These are phyloP conservation scores for Pestalotiopsis sp. DNA, from an alignment of 2,329 filamentous ascomycete species.

Conservation along the genomic window DNA sequence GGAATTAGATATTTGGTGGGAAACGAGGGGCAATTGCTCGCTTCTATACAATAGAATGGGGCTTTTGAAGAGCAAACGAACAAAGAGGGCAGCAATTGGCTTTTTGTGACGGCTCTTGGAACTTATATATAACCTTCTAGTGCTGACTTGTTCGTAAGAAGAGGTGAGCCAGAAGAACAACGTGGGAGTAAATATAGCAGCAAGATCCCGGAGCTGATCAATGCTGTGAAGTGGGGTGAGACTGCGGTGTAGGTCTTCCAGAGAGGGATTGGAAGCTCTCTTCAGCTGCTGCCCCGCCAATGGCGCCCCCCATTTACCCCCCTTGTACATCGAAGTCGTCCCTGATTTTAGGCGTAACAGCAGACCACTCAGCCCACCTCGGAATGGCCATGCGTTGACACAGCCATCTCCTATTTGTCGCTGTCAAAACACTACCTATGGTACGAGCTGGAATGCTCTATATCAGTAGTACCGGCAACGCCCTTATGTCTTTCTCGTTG, in stretches of 20 bases:
- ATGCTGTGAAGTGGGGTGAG: constrained; percentile 6
- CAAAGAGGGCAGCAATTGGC: not conserved
- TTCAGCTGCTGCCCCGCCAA: constrained; percentile 11
- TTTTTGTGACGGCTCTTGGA: not conserved
- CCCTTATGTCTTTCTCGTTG: not conserved
- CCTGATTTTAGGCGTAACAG: constrained; percentile 4
- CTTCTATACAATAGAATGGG: not conserved
- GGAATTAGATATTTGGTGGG: not conserved
- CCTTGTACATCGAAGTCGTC: not conserved
- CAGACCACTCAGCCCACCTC: constrained; percentile 7
- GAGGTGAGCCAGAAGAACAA: constrained; percentile 7
- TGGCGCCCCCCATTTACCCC: not conserved
- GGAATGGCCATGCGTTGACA: not conserved
- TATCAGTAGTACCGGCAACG: not conserved
- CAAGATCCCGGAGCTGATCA: constrained; percentile 7
- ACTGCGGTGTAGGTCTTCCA: not conserved
- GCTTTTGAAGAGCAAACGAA: not conserved
- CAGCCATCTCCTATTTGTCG: constrained; percentile 13
- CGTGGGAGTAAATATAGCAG: constrained; percentile 9
- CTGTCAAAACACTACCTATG: not conserved
- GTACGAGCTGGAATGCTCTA: not conserved
- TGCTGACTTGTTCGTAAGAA: constrained; percentile 3
- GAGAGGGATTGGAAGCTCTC: constrained; percentile 5
- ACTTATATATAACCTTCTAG: not conserved
- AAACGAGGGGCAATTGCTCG: constrained; percentile 4